Evolutionary conservation across 768 basidiomycete species (phyloP), one percentile per base, ranked within the genome.

Genomic region (Inosperma sp.): DNA sequence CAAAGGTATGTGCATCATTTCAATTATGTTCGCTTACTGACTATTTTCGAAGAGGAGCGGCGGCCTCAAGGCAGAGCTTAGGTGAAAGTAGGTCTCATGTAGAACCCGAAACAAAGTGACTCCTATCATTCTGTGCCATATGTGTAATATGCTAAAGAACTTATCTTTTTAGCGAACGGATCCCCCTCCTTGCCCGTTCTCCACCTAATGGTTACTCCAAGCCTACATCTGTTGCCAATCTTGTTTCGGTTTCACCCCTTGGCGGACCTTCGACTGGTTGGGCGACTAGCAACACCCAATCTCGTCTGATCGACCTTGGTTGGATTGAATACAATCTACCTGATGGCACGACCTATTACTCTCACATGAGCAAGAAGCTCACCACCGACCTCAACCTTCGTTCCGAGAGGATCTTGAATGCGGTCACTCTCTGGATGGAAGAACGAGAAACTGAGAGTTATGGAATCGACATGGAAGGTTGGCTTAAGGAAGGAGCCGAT

Each of bases 311-410:
- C 56, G 72, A 77, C 10, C 76, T 83, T 16, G 89, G 89, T 3
- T 91, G 88, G 88, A 72, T 79, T 41, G 86, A 84, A 59, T 81
- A 86, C 61, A 72, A 77, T 17, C 78, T 92, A n/a, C 88, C 89
- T 1, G 86, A 89, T 57, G 80, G 79, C 8, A 68, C 77, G 4
- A 69, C 78, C 29, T 92, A 92, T 67, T 92, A 82, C 59, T 76
- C 79, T 36, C 85, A 88, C 60, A 77, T 79, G 3, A 78, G 74
- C 10, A 65, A 75, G 30, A 79, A 75, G 35, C 72, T 83, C 46
- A 81, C 80, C n/a, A 86, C 86, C 14, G 89, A 91, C 59, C 67
- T 84, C 36, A 81, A 88, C 56, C 66, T 91, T 41, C 77, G 84
- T 36, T 71, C 68, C 41, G 60, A 78, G 37, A 68, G 71, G 41